These are phyloP conservation scores for Talaromyces nanjingensis DNA, from an alignment of 495 filamentous ascomycete genomes.

Conservation along the genomic window DNA sequence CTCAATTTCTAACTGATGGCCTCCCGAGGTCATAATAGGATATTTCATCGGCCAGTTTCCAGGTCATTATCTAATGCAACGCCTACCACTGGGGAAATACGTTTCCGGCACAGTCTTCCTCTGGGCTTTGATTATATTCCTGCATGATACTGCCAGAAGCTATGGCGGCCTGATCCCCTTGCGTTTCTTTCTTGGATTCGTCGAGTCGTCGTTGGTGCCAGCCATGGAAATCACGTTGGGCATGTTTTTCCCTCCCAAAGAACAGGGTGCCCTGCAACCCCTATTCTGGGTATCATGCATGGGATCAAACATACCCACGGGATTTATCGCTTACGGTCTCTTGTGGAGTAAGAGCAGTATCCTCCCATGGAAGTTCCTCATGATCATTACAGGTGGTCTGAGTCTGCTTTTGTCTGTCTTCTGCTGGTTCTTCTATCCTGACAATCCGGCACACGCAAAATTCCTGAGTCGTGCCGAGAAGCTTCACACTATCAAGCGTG, in stretches of 20 bases:
- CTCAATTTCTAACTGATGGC: neutral
- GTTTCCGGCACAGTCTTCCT: constrained; percentile 14
- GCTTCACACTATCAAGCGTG: constrained; percentile 12
- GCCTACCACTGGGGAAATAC: constrained; percentile 19
- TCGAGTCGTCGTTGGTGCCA: constrained; percentile 18
- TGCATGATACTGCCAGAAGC: constrained; percentile 16
- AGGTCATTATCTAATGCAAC: constrained; percentile 21
- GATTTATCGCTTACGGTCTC: constrained; percentile 21
- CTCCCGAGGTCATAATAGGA: constrained; percentile 3
- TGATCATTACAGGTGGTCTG: constrained; percentile 19
- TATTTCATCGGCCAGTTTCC: constrained; percentile 17
- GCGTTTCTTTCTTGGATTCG: constrained; percentile 13
- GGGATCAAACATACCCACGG: constrained; percentile 14
- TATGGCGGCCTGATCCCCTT: constrained; percentile 18
- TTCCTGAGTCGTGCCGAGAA: constrained; percentile 17
- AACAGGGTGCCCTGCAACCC: constrained; percentile 18
- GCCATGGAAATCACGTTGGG: constrained; percentile 21
- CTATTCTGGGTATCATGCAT: constrained; percentile 19
- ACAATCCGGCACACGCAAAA: constrained; percentile 13
- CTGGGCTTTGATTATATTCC: constrained; percentile 17
- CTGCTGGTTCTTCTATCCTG: constrained; percentile 15
- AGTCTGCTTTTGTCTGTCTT: constrained; percentile 15
- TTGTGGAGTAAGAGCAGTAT: constrained; percentile 14
- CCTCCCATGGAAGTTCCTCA: constrained; percentile 23
- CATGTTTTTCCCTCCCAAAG: constrained; percentile 21